A percentile compares a stretch with the other conserved stretches of the same genome.
phyloP scores from a whole-genome alignment of 2,329 filamentous ascomycete genomes.

The Dactylonectria estremocensis region DNA sequence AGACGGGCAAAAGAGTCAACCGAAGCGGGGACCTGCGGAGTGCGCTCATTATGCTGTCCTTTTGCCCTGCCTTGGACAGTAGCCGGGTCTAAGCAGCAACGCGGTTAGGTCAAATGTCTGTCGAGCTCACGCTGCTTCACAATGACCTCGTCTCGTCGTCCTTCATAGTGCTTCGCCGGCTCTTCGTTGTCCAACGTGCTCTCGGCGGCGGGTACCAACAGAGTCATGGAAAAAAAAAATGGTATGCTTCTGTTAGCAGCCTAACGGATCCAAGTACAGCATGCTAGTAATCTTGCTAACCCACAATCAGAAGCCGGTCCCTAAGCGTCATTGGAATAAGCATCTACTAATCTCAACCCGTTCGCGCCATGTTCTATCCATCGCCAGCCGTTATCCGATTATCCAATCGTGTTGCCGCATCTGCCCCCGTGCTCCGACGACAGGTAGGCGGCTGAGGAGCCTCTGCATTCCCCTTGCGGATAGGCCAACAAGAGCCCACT shows the following conservation, averaged over 20 bases:
- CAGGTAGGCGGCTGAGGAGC: conserved; percentile 38
- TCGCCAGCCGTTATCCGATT: conserved; percentile 30
- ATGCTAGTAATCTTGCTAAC: conserved; percentile 19
- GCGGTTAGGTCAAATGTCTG: not conserved
- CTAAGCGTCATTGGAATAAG: conserved; percentile 39
- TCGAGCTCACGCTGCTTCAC: not conserved
- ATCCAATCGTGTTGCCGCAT: conserved; percentile 50
- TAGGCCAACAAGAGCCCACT: not conserved
- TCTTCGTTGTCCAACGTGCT: conserved; percentile 6
- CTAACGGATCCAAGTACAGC: fast-evolving
- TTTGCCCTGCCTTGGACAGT: not conserved
- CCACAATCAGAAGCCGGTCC: conserved; percentile 9
- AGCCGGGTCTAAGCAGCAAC: not conserved
- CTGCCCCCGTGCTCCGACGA: conserved; percentile 53
- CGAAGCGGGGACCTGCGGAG: not conserved
- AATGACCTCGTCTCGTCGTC: conserved; percentile 4
- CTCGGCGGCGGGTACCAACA: conserved; percentile 18
- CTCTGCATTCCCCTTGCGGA: conserved; percentile 13
- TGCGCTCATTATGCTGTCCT: not conserved
- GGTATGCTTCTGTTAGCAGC: conserved; percentile 4
- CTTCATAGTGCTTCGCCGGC: conserved; percentile 4
- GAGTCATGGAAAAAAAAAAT: not conserved
- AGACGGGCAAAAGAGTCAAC: not conserved
- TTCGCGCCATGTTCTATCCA: conserved; percentile 36
- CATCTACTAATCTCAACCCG: conserved; percentile 48